These are phyloP conservation scores for Colletotrichum truncatum DNA, from an alignment of 2,329 filamentous ascomycete genomes.

Conservation along the genomic window DNA sequence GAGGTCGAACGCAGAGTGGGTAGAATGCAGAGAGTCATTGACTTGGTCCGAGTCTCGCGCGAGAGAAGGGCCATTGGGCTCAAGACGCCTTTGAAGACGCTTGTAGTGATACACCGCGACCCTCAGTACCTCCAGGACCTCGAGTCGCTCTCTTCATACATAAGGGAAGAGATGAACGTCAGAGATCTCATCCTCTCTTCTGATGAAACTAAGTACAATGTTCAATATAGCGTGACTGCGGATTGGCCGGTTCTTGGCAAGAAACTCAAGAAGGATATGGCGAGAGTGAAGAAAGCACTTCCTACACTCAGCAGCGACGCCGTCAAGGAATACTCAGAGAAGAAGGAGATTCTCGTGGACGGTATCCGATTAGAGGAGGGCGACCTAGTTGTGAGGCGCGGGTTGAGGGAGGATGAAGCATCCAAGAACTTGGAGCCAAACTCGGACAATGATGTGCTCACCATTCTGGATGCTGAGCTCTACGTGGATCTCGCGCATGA, in stretches of 20 bases:
- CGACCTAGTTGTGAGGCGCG: conserved; percentile 85
- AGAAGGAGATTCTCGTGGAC: conserved; percentile 82
- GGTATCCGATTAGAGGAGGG: conserved; percentile 85
- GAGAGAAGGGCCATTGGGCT: conserved; percentile 86
- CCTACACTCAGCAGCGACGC: conserved; percentile 81
- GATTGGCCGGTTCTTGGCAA: conserved; percentile 96
- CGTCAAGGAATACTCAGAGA: conserved; percentile 79
- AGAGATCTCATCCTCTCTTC: conserved; percentile 84
- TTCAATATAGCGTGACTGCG: conserved; percentile 88
- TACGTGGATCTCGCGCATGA: conserved; percentile 90
- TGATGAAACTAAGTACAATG: conserved; percentile 90
- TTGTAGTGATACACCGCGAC: conserved; percentile 89
- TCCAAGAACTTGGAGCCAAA: conserved; percentile 85
- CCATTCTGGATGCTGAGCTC: conserved; percentile 84
- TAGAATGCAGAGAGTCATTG: conserved; percentile 96
- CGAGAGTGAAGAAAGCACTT: conserved; percentile 89
- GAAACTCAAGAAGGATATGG: conserved; percentile 96
- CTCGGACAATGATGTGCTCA: conserved; percentile 89
- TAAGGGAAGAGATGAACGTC: conserved; percentile 91
- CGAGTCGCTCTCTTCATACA: conserved; percentile 85
- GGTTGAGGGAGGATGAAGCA: conserved; percentile 75
- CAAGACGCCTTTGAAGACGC: conserved; percentile 89
- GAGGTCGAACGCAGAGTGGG: conserved; percentile 86
- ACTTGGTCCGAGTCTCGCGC: conserved; percentile 85
- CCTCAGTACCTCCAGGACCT: conserved; percentile 87